Base-by-base conservation (phyloP, 2,329 filamentous ascomycete genomes). In the Metarhizium anisopliae region DNA sequence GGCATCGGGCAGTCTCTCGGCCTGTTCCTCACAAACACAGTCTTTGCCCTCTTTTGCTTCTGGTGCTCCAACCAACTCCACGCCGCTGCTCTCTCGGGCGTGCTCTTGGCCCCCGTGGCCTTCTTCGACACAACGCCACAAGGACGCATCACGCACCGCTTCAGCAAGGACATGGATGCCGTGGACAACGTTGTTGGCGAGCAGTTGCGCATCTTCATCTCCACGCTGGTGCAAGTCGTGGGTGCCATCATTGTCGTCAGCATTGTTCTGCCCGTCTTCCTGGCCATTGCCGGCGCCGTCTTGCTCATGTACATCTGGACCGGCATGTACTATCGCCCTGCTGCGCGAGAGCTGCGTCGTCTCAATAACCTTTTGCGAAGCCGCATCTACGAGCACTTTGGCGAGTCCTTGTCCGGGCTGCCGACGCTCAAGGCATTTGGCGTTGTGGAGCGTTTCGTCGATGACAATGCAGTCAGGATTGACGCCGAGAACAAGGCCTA, bases 41-140 rank as follows among this genome's bases (percentile, higher is more conserved):
- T 76, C 3, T 74, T 87, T 49, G 84, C 84, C 0, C 36, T 61
- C 6, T 61, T 58, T 50, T 61, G 57, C 50, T 59, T 59, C 47
- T 59, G 55, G 55, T 77, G 80, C 8, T 79, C 83, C 77, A 66
- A 77, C 75, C 30, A 82, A 20, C 56, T 60, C 52, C 59, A 60
- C 25, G 50, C 52, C 18, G 50, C 51, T n/a, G 58, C 60, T 11
- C 52, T 63, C 18, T 58, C 56, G 2, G 53, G 54, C 13, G 53
- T 61, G 4, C 53, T 68, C 1, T 59, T 61, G 29, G 63, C 64
- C 6, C 61, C 66, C 6, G 56, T 68, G 78, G 78, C 81, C 1
- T 96, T 96, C 73, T 96, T 96, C 66, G 91, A 96, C 66, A 87
- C 90, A 2, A 95, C 91, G 1, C 91, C 91, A 6, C 80, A 95